Evolutionary conservation across 225 moss, liverwort and hornwort species (phyloP).

Genomic region (Climacium dendroides): DNA sequence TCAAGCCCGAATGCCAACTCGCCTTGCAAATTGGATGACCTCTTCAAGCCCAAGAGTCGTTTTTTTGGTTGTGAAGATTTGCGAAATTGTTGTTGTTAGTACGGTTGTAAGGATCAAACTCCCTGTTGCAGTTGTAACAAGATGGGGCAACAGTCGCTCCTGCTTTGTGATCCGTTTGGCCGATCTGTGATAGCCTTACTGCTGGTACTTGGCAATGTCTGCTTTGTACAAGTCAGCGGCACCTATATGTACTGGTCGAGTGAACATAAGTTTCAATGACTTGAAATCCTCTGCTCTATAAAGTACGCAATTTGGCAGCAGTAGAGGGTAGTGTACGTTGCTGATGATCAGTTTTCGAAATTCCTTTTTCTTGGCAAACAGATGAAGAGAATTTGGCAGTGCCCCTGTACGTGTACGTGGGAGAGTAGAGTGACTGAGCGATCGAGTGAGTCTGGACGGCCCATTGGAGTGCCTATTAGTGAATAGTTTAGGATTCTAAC

Average conservation of each 20-base stretch:
- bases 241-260: accelerated
- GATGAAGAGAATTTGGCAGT: not conserved
- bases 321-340: not conserved
- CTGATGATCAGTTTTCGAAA: not conserved
- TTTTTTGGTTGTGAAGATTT: not conserved
- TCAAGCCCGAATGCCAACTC: too few species aligned
- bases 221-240: not conserved
- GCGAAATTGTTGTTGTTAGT: not conserved
- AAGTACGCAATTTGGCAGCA: too few species aligned
- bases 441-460: too few species aligned
- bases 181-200: not conserved
- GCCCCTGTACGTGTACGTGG: not conserved
- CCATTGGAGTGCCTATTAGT: too few species aligned
- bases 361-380: not conserved
- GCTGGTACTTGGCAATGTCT: not conserved
- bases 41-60: too few species aligned
- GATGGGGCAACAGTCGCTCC: not conserved
- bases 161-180: not conserved
- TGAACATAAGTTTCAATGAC: not conserved
- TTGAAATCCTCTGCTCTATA: not conserved
- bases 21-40: too few species aligned
- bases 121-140: not conserved
- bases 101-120: not conserved
- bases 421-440: not conserved
- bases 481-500: too few species aligned